phyloP scores from a whole-genome alignment of 345 rosid genomes.

The Rhodamnia rubescens region DNA sequence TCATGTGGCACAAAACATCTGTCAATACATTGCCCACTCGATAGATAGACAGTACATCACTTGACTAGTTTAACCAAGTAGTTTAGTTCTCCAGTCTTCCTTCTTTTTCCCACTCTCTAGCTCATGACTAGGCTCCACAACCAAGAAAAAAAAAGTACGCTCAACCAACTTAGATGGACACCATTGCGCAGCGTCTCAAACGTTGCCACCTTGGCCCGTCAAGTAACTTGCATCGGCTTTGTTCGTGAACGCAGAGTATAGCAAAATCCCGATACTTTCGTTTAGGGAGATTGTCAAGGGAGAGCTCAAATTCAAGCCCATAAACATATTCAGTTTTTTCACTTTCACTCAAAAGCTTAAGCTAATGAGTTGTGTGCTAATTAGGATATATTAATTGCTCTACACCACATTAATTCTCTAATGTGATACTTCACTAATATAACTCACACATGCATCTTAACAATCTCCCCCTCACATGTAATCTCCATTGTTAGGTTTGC shows the following conservation, averaged over 20 bases:
- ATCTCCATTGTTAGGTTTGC: background rate
- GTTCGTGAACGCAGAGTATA: too few species aligned
- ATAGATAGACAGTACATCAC: background rate
- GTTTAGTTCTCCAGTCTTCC: background rate
- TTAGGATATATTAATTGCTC: background rate
- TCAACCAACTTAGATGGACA: background rate
- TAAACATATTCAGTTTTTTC: background rate
- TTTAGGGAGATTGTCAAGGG: too few species aligned
- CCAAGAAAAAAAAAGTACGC: background rate
- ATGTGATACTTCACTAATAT: background rate
- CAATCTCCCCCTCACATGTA: background rate
- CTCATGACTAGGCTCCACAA: background rate
- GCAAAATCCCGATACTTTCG: too few species aligned
- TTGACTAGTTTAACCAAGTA: background rate
- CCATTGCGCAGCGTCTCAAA: background rate
- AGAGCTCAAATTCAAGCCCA: too few species aligned
- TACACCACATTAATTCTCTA: accelerated
- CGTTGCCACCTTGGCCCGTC: background rate
- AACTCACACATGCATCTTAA: accelerated
- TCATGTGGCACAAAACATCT: background rate
- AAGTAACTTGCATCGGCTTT: background rate
- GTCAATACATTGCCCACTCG: background rate
- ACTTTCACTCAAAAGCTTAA: background rate
- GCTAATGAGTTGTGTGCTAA: background rate
- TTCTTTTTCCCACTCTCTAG: background rate